Conservation (phyloP, 352 stramenopile genomes). For the Globisporangium lucens region DNA sequence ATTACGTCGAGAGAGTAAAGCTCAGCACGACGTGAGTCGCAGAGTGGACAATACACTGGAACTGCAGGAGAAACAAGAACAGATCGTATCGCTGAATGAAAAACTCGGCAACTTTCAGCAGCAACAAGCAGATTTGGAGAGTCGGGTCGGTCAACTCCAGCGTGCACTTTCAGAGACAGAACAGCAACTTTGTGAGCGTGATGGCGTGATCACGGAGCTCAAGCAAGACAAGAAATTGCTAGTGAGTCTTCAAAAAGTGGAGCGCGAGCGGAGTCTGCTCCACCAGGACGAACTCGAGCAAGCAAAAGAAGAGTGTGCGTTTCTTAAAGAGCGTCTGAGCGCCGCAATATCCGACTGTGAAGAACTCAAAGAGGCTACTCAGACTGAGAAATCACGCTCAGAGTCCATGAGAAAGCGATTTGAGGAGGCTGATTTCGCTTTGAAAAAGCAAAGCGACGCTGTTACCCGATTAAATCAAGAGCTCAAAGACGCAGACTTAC, state of each 20-base stretch:
- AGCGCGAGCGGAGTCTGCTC: constrained; percentile 24
- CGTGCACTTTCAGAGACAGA: constrained; percentile 28
- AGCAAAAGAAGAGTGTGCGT: constrained; percentile 19
- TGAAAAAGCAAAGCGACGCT: constrained; percentile 10
- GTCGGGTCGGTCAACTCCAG: constrained; percentile 24
- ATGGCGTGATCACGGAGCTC: constrained; percentile 31
- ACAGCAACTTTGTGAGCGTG: constrained; percentile 24
- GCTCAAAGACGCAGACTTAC: constrained; percentile 15
- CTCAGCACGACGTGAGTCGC: not conserved
- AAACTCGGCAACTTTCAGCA: constrained; percentile 5
- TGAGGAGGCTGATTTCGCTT: constrained; percentile 4
- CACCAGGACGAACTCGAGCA: constrained; percentile 28
- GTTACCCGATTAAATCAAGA: constrained; percentile 18
- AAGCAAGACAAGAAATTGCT: constrained; percentile 38
- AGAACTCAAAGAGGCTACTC: constrained; percentile 18
- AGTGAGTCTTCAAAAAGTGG: constrained; percentile 30
- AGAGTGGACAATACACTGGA: not conserved
- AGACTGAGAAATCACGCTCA: constrained; percentile 4
- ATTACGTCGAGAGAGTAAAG: not conserved
- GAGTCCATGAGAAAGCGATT: constrained; percentile 3
- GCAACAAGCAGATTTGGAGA: constrained; percentile 3
- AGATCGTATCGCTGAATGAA: not conserved
- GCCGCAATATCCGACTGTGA: constrained; percentile 22
- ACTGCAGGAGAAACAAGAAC: not conserved
- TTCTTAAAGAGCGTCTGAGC: constrained; percentile 23